Evolutionary conservation across 129 eudicot species (phyloP).

Genomic region (Glebionis coronaria): DNA sequence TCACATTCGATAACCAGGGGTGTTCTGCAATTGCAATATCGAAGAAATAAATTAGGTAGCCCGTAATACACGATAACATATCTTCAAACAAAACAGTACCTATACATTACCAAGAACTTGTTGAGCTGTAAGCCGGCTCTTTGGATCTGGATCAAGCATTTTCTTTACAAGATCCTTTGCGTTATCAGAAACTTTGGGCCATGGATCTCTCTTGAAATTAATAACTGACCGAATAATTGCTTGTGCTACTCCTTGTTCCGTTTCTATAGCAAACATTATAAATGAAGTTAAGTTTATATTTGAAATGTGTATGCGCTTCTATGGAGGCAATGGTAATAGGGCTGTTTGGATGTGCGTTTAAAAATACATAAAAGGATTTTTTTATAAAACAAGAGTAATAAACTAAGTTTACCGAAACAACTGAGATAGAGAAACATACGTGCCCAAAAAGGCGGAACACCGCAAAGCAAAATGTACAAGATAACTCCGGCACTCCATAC

Average conservation of each 20-base stretch:
- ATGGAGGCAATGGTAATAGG: not conserved
- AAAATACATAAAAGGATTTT: not conserved
- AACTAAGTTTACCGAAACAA: not conserved
- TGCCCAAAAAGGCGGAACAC: slow-evolving; percentile 97
- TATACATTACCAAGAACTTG: slow-evolving; percentile 72
- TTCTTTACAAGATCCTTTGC: slow-evolving; percentile 94
- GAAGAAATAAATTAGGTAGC: slow-evolving; percentile 18
- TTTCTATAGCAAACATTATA: slow-evolving; percentile 34
- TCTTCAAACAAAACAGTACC: slow-evolving; percentile 18
- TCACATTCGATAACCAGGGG: slow-evolving; percentile 66
- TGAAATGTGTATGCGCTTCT: slow-evolving; percentile 1
- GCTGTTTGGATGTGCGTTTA: not conserved
- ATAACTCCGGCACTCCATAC: slow-evolving; percentile 94
- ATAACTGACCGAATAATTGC: slow-evolving; percentile 77
- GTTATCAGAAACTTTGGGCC: slow-evolving; percentile 85
- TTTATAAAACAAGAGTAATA: no score
- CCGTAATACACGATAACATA: not conserved
- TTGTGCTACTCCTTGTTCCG: slow-evolving; percentile 93
- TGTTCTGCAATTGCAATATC: slow-evolving; percentile 46
- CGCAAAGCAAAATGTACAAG: slow-evolving; percentile 79
- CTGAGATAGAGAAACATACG: slow-evolving; percentile 32
- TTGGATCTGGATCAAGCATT: slow-evolving; percentile 93
- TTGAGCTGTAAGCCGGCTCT: slow-evolving; percentile 72
- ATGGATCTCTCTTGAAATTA: slow-evolving; percentile 82
- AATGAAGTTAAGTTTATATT: not conserved